Conservation (phyloP, 2,329 filamentous ascomycete genomes). For the Akanthomyces uredinophilus region DNA sequence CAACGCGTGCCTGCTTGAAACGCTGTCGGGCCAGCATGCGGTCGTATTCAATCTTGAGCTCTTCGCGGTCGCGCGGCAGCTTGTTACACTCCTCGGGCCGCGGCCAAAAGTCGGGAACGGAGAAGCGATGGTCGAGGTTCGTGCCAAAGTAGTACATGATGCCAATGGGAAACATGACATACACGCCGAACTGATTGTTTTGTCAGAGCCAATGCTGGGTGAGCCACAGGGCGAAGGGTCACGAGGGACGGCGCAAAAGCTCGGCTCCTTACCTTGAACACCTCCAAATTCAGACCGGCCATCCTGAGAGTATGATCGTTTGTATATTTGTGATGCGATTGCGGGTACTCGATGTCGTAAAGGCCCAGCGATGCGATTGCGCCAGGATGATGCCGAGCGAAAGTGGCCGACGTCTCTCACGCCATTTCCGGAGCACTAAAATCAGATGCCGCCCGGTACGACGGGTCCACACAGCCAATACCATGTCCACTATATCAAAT, state of each 20-base stretch:
- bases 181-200: slow-evolving; percentile 78
- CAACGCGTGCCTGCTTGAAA: slow-evolving; percentile 61
- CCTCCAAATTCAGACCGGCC: slow-evolving; percentile 85
- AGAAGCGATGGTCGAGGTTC: slow-evolving; percentile 90
- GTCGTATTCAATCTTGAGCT: slow-evolving; percentile 77
- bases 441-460: neutral
- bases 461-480: neutral
- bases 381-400: neutral
- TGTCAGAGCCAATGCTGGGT: neutral
- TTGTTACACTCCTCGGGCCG: slow-evolving; percentile 70
- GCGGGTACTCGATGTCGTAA: neutral
- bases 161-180: slow-evolving; percentile 96
- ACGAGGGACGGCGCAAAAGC: neutral
- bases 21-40: slow-evolving; percentile 61
- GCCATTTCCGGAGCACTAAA: slow-evolving; percentile 2
- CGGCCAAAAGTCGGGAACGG: slow-evolving; percentile 90
- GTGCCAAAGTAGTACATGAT: slow-evolving; percentile 99
- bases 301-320: slow-evolving; percentile 38
- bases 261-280: slow-evolving; percentile 71
- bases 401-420: neutral
- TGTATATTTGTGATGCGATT: neutral
- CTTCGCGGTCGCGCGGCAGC: slow-evolving; percentile 71
- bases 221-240: neutral
- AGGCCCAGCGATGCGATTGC: neutral
- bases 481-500: neutral